A percentile compares a stretch with the other conserved stretches of the same genome.
Conservation (phyloP, 192 early-diverging fungal genomes). For the Lunasporangiospora selenospora region DNA sequence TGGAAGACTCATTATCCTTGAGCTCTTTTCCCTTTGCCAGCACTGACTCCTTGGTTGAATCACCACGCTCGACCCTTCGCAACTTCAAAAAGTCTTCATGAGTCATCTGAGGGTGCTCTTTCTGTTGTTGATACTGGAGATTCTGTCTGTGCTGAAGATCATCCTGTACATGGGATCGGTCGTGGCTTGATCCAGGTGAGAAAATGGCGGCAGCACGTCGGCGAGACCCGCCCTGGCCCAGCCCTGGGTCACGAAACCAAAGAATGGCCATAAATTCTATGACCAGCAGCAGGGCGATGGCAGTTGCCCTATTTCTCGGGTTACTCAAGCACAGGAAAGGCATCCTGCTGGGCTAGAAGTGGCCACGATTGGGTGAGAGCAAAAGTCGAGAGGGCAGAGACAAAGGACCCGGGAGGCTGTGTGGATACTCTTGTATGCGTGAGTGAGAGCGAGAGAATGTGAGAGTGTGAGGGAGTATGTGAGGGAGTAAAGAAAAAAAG, state of each 20-base stretch:
- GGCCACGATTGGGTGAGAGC: background rate
- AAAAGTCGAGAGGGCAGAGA: background rate
- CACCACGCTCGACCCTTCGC: no score
- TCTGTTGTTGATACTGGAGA: background rate
- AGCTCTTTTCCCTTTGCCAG: no score
- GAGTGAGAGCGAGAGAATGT: background rate
- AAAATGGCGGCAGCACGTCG: no score
- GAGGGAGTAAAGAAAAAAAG: background rate
- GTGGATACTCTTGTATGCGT: background rate
- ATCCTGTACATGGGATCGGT: no score
- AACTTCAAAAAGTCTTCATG: no score
- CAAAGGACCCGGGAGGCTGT: no score
- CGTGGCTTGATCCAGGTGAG: no score
- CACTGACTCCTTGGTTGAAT: no score
- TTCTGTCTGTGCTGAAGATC: no score
- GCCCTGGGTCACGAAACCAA: constrained; percentile 18
- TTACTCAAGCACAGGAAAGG: constrained; percentile 21
- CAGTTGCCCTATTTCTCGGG: constrained; percentile 18
- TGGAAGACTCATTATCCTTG: no score
- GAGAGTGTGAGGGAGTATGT: background rate
- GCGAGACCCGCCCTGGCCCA: no score
- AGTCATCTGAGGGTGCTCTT: background rate
- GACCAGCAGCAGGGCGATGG: constrained; percentile 11
- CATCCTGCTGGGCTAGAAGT: no score
- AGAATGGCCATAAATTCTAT: constrained; percentile 31